A percentile compares a stretch with the other conserved stretches of the same genome.
phyloP scores from a whole-genome alignment of 1,284 basidiomycete species.

The Moniliophthora roreri region DNA sequence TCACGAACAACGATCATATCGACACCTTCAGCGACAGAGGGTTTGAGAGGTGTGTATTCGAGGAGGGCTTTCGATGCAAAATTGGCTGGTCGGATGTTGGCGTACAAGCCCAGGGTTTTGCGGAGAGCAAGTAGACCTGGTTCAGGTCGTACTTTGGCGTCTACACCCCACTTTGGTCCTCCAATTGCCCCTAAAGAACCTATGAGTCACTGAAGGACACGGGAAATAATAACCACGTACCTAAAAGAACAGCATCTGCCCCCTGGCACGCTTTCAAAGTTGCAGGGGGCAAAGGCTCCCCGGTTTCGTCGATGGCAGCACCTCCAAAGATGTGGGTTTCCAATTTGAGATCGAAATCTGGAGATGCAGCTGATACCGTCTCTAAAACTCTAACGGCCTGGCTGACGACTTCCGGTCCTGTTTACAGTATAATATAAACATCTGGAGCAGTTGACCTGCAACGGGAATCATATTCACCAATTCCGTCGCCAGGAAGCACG shows the following conservation, averaged over 20 bases:
- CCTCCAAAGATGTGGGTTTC: conserved; percentile 88
- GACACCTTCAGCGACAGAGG: conserved; percentile 82
- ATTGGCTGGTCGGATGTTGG: conserved; percentile 96
- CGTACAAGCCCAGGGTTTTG: conserved; percentile 93
- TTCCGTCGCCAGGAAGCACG: conserved; percentile 94
- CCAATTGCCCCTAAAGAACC: conserved; percentile 80
- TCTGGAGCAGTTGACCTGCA: conserved; percentile 10
- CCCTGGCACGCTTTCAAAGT: conserved; percentile 87
- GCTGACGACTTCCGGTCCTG: conserved; percentile 92
- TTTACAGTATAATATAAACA: conserved; percentile 7
- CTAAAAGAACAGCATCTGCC: conserved; percentile 92
- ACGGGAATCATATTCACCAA: conserved; percentile 57
- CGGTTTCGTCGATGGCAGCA: conserved; percentile 86
- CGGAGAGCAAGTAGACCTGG: conserved; percentile 90
- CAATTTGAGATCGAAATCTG: conserved; percentile 73
- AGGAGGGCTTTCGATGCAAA: conserved; percentile 93
- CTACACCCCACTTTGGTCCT: conserved; percentile 97
- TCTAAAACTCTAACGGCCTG: conserved; percentile 89
- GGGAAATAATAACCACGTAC: conserved; percentile 39
- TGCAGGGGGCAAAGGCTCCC: conserved; percentile 81
- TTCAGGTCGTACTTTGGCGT: conserved; percentile 92
- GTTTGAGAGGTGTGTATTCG: conserved; percentile 90
- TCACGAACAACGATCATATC: conserved; percentile 96
- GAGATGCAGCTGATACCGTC: conserved; percentile 61
- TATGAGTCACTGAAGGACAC: conserved; percentile 3